Percentiles rank a stretch among this genome's conserved stretches.
Conservation (phyloP, 352 stramenopile species). For the Detonula confervacea region DNA sequence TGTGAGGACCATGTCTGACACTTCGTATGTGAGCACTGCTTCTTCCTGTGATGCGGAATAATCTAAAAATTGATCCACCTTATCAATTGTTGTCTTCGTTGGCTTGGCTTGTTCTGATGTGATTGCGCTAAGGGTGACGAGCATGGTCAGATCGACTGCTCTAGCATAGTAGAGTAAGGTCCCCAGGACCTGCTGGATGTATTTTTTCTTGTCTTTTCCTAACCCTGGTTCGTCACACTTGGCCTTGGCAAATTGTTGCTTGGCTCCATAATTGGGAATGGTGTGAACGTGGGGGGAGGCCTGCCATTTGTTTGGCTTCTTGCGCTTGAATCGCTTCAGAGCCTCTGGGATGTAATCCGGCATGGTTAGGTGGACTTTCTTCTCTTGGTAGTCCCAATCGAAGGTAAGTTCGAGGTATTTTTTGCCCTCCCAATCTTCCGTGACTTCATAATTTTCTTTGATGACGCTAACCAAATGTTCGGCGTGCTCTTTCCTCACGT, state of each 20-base stretch:
- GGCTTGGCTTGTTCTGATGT: background rate
- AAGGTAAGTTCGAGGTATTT: slow-evolving; percentile 32
- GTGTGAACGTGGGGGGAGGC: slow-evolving; percentile 18
- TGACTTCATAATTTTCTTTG: slow-evolving; percentile 22
- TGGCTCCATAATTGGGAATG: slow-evolving; percentile 31
- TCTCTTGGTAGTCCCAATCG: slow-evolving; percentile 40
- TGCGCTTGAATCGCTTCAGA: background rate
- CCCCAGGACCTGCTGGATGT: slow-evolving; percentile 33
- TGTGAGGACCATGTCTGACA: slow-evolving; percentile 30
- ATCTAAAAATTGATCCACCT: slow-evolving; percentile 14
- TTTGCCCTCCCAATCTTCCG: slow-evolving; percentile 17
- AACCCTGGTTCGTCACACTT: background rate
- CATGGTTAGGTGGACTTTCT: slow-evolving; percentile 24
- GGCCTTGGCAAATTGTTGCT: slow-evolving; percentile 9
- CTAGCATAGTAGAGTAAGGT: slow-evolving; percentile 7
- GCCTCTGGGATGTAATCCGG: slow-evolving; percentile 30
- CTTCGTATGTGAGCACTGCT: slow-evolving; percentile 17
- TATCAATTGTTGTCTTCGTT: slow-evolving; percentile 8
- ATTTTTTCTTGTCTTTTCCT: slow-evolving; percentile 10
- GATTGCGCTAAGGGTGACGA: slow-evolving; percentile 29
- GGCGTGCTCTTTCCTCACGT: slow-evolving; percentile 21
- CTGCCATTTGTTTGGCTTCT: slow-evolving; percentile 1
- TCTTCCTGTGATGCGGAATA: slow-evolving; percentile 42
- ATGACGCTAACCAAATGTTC: slow-evolving; percentile 30
- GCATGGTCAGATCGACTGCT: slow-evolving; percentile 26